Base-by-base conservation (phyloP, 495 filamentous ascomycete species). In the Trichoderma reesei region DNA sequence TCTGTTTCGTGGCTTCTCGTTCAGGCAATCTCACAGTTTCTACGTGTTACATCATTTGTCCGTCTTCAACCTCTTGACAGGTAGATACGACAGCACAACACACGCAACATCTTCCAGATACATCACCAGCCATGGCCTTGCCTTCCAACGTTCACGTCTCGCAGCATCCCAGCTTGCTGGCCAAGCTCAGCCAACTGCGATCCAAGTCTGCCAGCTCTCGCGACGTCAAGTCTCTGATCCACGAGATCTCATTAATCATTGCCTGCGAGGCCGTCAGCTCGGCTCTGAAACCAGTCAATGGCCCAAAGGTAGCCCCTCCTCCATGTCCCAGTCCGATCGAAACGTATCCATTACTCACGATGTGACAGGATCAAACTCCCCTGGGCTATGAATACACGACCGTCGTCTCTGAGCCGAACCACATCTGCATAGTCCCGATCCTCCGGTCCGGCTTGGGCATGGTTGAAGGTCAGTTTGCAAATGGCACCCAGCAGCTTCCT, bases 141-240 rank as follows among this genome's bases (percentile, higher is more conserved):
- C 88, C 86, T 16, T 62, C 81, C 37, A 92, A 91, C 72, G 86
- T 94, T 62, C 90, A 92, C 73, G 76, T 96, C 74, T 96, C 91
- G 20, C 79, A 77, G 33, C 93, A 98, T 70, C 93, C 93, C 33
- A 96, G 91, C 72, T 81, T 96, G 13, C 77, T 84, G 62, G 89
- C 90, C 66, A 98, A 98, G 79, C 86, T 98, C 68, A 91, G 88
- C 42, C 90, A 91, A 74, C 86, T 98, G 14, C 87, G 93, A 59
- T 94, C 90, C 26, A 74, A 82, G 36, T 77, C 73, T 46, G 86
- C 91, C 59, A 82, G 82, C 51, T 80, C 91, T 1, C 78, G 84
- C 59, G 90, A 96, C 63, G 92, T 90, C 69, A 91, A 92, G 74
- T 72, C 80, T 13, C 79, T 96, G 41, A 83, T 96, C 61, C 85